phyloP scores from a whole-genome alignment of 495 filamentous ascomycete genomes.

The Usnea hakonensis region DNA sequence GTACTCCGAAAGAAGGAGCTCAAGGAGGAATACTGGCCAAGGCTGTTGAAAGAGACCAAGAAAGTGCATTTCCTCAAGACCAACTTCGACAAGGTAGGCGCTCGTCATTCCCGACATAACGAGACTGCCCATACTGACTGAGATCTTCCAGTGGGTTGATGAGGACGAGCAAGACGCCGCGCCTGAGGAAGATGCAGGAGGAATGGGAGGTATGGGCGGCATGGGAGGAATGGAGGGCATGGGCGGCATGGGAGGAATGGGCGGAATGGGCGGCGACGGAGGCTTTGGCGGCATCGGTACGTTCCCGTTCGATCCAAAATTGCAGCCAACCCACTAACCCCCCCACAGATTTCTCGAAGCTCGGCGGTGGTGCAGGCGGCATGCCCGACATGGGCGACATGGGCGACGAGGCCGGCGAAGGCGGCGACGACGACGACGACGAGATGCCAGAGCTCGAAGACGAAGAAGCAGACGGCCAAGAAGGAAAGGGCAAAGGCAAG shows the following conservation, averaged over 20 bases:
- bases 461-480: constrained; percentile 40
- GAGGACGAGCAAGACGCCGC: constrained; percentile 96
- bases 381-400: constrained; percentile 39
- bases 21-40: constrained; percentile 86
- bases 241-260: constrained; percentile 55
- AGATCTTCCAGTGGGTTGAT: constrained; percentile 73
- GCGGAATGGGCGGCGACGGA: constrained; percentile 41
- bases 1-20: constrained; percentile 95
- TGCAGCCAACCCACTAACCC: constrained; percentile 22
- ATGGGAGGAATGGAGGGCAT: constrained; percentile 44
- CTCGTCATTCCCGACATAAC: background rate
- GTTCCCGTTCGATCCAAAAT: constrained; percentile 18
- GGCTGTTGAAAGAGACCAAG: constrained; percentile 79
- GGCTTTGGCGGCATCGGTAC: constrained; percentile 50
- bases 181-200: constrained; percentile 74
- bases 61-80: constrained; percentile 97
- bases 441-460: constrained; percentile 53
- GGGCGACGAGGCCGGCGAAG: constrained; percentile 46
- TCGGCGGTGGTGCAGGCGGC: constrained; percentile 55
- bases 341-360: constrained; percentile 86
- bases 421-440: constrained; percentile 49
- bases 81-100: constrained; percentile 86
- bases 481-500: constrained; percentile 31
- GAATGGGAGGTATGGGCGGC: constrained; percentile 37
- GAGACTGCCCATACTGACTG: background rate